phyloP scores from a whole-genome alignment of 495 filamentous ascomycete species.

The Margaritispora aquatica region DNA sequence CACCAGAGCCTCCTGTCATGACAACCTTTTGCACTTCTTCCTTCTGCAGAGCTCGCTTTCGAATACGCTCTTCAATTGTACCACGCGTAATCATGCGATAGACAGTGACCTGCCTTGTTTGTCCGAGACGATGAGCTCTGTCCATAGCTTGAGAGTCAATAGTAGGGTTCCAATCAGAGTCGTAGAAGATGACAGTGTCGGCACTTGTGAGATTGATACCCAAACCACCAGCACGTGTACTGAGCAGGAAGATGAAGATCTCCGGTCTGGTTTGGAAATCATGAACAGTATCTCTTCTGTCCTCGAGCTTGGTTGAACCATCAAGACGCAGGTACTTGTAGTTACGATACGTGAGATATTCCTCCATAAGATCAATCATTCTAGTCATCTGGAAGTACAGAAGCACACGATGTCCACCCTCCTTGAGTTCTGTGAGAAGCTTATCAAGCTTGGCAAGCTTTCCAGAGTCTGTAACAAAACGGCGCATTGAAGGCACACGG shows the following conservation, averaged over 20 bases:
- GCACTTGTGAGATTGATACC: conserved; percentile 95
- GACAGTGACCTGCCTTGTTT: conserved; percentile 93
- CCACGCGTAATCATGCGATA: conserved; percentile 96
- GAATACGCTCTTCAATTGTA: conserved; percentile 97
- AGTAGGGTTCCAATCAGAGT: conserved; percentile 98
- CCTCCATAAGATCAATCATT: conserved; percentile 99
- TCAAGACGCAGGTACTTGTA: conserved; percentile 97
- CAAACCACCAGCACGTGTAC: conserved; percentile 92
- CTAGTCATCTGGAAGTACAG: conserved; percentile 99
- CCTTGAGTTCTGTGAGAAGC: conserved; percentile 81
- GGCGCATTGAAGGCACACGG: conserved; percentile 93
- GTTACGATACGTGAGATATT: conserved; percentile 96
- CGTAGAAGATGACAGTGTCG: conserved; percentile 97
- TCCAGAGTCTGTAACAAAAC: conserved; percentile 96
- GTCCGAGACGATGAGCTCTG: conserved; percentile 93
- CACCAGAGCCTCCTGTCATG: conserved; percentile 81
- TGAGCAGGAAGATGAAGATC: conserved; percentile 94
- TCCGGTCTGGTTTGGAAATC: conserved; percentile 92
- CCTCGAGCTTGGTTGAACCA: conserved; percentile 96
- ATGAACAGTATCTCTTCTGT: conserved; percentile 90
- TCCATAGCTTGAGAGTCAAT: conserved; percentile 99
- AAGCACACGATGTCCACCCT: conserved; percentile 86
- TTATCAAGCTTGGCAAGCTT: conserved; percentile 91
- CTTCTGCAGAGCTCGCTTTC: conserved; percentile 95
- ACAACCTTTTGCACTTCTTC: conserved; percentile 99